Evolutionary conservation across 1,284 basidiomycete species (phyloP).

Genomic region (Chondrostereum purpureum): DNA sequence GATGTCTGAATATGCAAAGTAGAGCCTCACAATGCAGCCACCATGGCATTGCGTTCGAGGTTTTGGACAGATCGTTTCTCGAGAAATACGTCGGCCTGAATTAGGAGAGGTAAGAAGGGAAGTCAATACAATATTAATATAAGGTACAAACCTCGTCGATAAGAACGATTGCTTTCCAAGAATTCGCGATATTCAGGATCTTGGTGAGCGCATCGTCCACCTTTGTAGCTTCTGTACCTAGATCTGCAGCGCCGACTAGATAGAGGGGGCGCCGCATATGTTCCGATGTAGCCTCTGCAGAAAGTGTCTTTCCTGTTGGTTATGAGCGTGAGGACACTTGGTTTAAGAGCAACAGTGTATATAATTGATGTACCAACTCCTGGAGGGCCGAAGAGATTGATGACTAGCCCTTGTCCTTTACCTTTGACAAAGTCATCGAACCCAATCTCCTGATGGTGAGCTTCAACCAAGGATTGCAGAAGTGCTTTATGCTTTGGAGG

Average conservation of each 20-base stretch:
- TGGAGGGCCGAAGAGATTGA: slow-evolving; percentile 56
- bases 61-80: slow-evolving; percentile 58
- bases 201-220: slow-evolving; percentile 37
- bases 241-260: slow-evolving; percentile 50
- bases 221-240: slow-evolving; percentile 41
- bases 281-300: slow-evolving; percentile 58
- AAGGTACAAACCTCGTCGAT: slow-evolving; percentile 42
- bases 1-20: slow-evolving; percentile 1
- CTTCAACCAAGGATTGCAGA: slow-evolving; percentile 50
- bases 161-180: slow-evolving; percentile 58
- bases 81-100: slow-evolving; percentile 50
- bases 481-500: slow-evolving; percentile 44
- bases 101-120: background rate
- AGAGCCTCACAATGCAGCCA: slow-evolving; percentile 46
- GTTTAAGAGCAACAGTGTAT: no score
- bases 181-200: slow-evolving; percentile 46
- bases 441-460: slow-evolving; percentile 43
- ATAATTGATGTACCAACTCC: slow-evolving; percentile 57
- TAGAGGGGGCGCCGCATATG: slow-evolving; percentile 53
- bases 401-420: slow-evolving; percentile 54
- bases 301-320: slow-evolving; percentile 42
- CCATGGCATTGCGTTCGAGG: slow-evolving; percentile 56
- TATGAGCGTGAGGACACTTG: no score
- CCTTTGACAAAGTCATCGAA: slow-evolving; percentile 60
- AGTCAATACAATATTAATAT: background rate